A percentile compares a stretch with the other conserved stretches of the same genome.
phyloP scores from a whole-genome alignment of 805 yeast species.

The Cyberlindnera maritima region DNA sequence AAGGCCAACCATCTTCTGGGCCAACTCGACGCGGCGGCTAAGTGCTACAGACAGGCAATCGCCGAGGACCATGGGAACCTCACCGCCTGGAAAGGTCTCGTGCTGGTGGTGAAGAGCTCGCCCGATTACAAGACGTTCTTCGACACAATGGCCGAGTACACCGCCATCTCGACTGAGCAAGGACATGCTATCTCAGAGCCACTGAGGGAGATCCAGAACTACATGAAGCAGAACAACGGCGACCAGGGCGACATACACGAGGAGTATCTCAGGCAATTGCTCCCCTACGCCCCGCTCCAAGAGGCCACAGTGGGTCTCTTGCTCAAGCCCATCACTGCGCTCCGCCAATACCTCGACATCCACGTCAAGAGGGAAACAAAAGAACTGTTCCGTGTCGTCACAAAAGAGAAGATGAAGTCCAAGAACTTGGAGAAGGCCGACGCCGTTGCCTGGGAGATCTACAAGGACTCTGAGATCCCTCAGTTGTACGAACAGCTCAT shows the following conservation, averaged over 20 bases:
- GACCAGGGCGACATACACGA: slow-evolving; percentile 36
- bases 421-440: slow-evolving; percentile 26
- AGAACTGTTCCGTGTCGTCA: slow-evolving; percentile 37
- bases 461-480: slow-evolving; percentile 50
- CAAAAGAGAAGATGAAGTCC: slow-evolving; percentile 46
- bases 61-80: slow-evolving; percentile 47
- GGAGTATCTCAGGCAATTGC: slow-evolving; percentile 44
- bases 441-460: slow-evolving; percentile 44
- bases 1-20: slow-evolving; percentile 55
- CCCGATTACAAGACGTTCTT: slow-evolving; percentile 46
- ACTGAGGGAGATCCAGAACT: slow-evolving; percentile 43
- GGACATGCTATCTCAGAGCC: slow-evolving; percentile 49
- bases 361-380: slow-evolving; percentile 39
- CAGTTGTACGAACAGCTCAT: slow-evolving; percentile 52
- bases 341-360: slow-evolving; percentile 42
- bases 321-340: slow-evolving; percentile 44
- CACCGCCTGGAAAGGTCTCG: slow-evolving; percentile 81
- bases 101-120: slow-evolving; percentile 40
- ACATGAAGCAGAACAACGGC: slow-evolving; percentile 36
- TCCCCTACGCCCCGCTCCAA: slow-evolving; percentile 57
- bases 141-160: slow-evolving; percentile 41
- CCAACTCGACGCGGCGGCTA: slow-evolving; percentile 37
- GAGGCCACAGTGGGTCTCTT: slow-evolving; percentile 48
- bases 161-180: slow-evolving; percentile 39
- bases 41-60: slow-evolving; percentile 49